phyloP scores from a whole-genome alignment of 805 yeast genomes.

The Sugiyamaella qingdaonensis region DNA sequence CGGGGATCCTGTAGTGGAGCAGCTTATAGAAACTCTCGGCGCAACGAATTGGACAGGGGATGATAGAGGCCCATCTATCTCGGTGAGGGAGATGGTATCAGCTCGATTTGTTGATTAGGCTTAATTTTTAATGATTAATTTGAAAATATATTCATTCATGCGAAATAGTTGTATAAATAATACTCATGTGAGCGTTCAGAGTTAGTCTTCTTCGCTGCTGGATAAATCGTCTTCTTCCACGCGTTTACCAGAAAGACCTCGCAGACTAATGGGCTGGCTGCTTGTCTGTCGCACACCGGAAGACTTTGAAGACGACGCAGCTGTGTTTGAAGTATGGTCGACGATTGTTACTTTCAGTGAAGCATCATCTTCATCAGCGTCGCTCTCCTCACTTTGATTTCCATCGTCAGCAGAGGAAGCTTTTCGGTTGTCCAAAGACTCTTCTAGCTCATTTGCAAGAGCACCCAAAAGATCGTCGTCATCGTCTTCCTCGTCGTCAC shows the following conservation, averaged over 20 bases:
- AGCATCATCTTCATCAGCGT: slow-evolving; percentile 14
- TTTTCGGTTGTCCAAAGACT: slow-evolving; percentile 19
- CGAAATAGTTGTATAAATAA: too few relatives aligned
- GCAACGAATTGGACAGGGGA: too few relatives aligned
- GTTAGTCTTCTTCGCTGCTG: slow-evolving; percentile 21
- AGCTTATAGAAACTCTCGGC: too few relatives aligned
- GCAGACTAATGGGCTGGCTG: slow-evolving; percentile 18
- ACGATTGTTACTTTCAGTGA: slow-evolving; percentile 1
- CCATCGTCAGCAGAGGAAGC: background rate
- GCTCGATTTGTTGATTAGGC: too few relatives aligned
- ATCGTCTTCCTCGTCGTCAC: slow-evolving; percentile 25
- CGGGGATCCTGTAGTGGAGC: too few relatives aligned
- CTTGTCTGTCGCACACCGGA: background rate
- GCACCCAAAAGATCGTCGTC: slow-evolving; percentile 30
- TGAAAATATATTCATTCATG: too few relatives aligned
- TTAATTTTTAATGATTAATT: too few relatives aligned
- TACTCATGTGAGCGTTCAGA: too few relatives aligned
- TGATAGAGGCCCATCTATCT: too few relatives aligned
- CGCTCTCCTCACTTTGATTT: slow-evolving; percentile 14
- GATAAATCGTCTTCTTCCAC: slow-evolving; percentile 22
- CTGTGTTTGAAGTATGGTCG: background rate
- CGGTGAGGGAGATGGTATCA: too few relatives aligned
- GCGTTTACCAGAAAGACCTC: slow-evolving; percentile 16
- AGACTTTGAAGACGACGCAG: slow-evolving; percentile 10
- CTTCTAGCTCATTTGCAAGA: slow-evolving; percentile 30